Evolutionary conservation across 495 filamentous ascomycete species (phyloP).

Genomic region (Lindgomyces ingoldianus): DNA sequence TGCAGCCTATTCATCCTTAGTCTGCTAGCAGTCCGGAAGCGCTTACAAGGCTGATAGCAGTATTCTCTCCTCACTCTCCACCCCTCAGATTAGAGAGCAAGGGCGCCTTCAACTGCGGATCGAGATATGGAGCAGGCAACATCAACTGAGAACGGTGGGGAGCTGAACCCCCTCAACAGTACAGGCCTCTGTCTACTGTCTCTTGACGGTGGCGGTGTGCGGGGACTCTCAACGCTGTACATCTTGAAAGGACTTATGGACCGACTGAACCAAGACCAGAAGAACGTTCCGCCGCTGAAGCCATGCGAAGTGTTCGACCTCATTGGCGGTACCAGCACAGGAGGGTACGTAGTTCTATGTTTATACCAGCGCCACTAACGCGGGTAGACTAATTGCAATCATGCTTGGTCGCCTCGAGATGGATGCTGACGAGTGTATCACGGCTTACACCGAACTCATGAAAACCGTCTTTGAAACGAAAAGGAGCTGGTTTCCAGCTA

Average conservation of each 20-base stretch:
- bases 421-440: slow-evolving; percentile 19
- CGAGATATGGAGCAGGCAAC: background rate
- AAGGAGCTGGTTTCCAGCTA: slow-evolving; percentile 25
- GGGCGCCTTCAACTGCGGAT: too few relatives aligned
- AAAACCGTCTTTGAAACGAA: slow-evolving; percentile 35
- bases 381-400: slow-evolving; percentile 35
- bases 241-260: slow-evolving; percentile 29
- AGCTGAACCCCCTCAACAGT: slow-evolving; percentile 11
- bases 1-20: too few relatives aligned
- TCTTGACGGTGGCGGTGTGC: slow-evolving; percentile 35
- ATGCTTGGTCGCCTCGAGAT: slow-evolving; percentile 35
- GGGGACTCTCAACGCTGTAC: slow-evolving; percentile 32
- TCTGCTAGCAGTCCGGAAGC: too few relatives aligned
- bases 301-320: slow-evolving; percentile 38
- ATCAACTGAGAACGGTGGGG: background rate
- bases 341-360: too few relatives aligned
- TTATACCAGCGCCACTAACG: too few relatives aligned
- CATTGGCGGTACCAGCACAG: slow-evolving; percentile 30
- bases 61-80: too few relatives aligned
- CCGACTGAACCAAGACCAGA: slow-evolving; percentile 24
- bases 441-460: slow-evolving; percentile 22
- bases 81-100: too few relatives aligned
- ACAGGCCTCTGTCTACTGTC: slow-evolving; percentile 28
- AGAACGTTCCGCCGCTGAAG: slow-evolving; percentile 3
- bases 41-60: too few relatives aligned